These are phyloP conservation scores for Lunasporangiospora selenospora DNA, from an alignment of 192 early-diverging fungal genomes.

Conservation along the genomic window DNA sequence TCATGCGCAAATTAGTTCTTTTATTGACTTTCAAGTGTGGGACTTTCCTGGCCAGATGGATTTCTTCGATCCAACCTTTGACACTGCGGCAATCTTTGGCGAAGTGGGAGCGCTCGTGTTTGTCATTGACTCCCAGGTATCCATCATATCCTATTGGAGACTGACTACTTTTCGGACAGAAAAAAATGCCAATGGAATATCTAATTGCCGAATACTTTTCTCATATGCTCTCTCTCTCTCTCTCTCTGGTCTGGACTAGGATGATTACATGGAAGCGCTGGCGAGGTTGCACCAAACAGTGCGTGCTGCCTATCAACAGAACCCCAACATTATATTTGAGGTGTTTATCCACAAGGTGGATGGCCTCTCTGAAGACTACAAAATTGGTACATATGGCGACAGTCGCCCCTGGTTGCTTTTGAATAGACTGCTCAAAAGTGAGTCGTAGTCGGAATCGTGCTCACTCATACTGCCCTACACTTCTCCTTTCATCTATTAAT, in stretches of 20 bases:
- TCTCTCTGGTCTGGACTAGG: too few relatives aligned
- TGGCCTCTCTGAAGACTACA: constrained; percentile 93
- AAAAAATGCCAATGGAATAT: background rate
- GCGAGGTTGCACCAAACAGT: constrained; percentile 77
- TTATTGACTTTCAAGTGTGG: constrained; percentile 88
- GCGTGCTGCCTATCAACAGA: constrained; percentile 75
- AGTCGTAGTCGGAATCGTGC: background rate
- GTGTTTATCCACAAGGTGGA: constrained; percentile 98
- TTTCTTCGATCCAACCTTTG: constrained; percentile 73
- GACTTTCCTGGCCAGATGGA: constrained; percentile 93
- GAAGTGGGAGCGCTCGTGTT: constrained; percentile 83
- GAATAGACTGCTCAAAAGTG: background rate
- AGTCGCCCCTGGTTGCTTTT: background rate
- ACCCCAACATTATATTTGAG: constrained; percentile 88
- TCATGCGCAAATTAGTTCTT: too few relatives aligned
- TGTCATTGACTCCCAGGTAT: constrained; percentile 94
- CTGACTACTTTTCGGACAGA: background rate
- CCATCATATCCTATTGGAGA: background rate
- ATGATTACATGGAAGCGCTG: constrained; percentile 85
- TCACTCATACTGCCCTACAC: too few relatives aligned
- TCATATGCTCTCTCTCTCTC: too few relatives aligned
- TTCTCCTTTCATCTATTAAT: background rate
- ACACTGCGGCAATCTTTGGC: constrained; percentile 71
- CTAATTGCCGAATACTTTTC: background rate
- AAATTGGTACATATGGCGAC: constrained; percentile 69